These are phyloP conservation scores for Puccinia horiana DNA, from an alignment of 1,284 basidiomycete genomes.

Conservation along the genomic window DNA sequence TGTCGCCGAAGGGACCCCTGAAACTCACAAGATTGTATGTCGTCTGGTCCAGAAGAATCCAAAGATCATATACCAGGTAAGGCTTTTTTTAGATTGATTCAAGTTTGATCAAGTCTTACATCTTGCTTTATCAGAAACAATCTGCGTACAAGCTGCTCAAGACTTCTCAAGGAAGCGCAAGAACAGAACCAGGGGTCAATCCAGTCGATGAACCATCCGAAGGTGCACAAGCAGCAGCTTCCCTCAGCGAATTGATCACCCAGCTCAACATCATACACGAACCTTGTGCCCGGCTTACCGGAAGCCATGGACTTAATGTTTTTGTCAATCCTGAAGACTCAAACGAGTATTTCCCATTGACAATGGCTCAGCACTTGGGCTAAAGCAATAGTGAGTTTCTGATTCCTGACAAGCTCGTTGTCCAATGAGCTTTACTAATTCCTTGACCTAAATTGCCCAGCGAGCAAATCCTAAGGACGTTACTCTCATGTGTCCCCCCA, in stretches of 20 bases:
- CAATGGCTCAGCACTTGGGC: background rate
- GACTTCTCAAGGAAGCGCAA: background rate
- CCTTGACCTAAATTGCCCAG: background rate
- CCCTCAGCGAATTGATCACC: background rate
- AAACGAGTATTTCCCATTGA: background rate
- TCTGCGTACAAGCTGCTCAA: background rate
- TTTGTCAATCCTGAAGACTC: background rate
- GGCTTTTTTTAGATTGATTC: background rate
- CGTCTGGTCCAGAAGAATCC: background rate
- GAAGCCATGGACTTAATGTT: background rate
- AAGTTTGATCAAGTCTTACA: too few relatives aligned
- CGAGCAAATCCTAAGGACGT: background rate
- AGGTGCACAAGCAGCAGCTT: background rate
- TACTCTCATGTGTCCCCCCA: background rate
- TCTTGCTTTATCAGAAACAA: too few relatives aligned
- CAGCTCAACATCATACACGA: background rate
- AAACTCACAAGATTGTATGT: background rate
- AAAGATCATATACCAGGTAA: too few relatives aligned
- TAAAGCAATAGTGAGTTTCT: background rate
- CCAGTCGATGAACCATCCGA: background rate
- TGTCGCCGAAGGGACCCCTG: background rate
- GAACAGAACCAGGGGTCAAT: background rate
- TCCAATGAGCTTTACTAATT: background rate
- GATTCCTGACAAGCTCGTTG: too few relatives aligned
- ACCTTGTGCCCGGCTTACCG: background rate